Base-by-base conservation (phyloP, 371 early-diverging fungal genomes). In the Dentiscutata heterogama region DNA sequence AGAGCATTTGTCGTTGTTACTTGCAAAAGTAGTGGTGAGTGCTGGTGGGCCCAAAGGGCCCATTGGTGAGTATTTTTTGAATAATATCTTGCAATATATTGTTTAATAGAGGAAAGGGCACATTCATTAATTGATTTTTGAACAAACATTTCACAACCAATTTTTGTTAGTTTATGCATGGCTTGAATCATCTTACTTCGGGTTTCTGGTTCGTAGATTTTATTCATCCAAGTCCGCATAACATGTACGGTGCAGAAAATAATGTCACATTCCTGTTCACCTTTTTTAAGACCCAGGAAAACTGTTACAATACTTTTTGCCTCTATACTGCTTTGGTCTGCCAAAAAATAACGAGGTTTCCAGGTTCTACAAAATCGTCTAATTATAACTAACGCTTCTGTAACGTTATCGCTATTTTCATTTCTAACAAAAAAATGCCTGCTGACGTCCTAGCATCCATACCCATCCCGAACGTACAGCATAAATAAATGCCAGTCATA, bases 401-500 rank as follows among this genome's bases (percentile, higher is more conserved):
- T 13, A 64, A 83, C 35, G 22, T 56, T 77, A 22, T 58, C 29
- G 46, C 77, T 25, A 51, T 77, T 25, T 11, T 53, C 53, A 14
- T 61, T 54, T 10, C 75, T 83, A 18, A 83, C 70, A 61, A 83
- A 82, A 20, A 65, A 65, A 31, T 72, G 50, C 6, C 16, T 76
- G 8, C 61, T 77, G 6, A 75, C 46, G 50, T 82, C 27, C 83
- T 70, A 83, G 31, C 51, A 83, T 53, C 63, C 61, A 58, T 76
- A 75, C 25, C 68, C 2, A 70, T 83, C 82, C 14, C 67, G 58
- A 27, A 83, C 54, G 29, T 70, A 83, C 13, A 83, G 46, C 6
- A 65, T 83, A 76, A 82, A 83, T 25, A 83, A 65, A 10, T 29
- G 46, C 82, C 65, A 82, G 39, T 67, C 76, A 56, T 82, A 54